Evolutionary conservation across 176 grass and related monocot species (phyloP).

Genomic region (Calamus simplicifolius): DNA sequence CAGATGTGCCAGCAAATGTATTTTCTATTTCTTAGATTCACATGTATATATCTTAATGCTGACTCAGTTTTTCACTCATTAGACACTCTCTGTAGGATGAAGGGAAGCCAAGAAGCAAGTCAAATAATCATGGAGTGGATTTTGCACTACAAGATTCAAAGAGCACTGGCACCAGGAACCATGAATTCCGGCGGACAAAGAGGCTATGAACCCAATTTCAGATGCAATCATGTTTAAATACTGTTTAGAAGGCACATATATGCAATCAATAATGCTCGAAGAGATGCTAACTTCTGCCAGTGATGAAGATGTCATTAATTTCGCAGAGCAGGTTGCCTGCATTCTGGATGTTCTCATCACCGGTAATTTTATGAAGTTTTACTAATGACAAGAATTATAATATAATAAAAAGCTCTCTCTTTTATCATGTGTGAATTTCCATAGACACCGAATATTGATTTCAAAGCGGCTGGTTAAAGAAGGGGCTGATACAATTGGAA

Average conservation of each 20-base stretch:
- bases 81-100: constrained; percentile 6
- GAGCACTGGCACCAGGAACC: constrained; percentile 48
- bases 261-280: constrained; percentile 54
- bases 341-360: constrained; percentile 91
- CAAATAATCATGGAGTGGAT: constrained; percentile 34
- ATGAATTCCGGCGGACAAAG: constrained; percentile 42
- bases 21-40: too few species aligned
- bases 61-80: too few species aligned
- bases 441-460: constrained; percentile 80
- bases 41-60: too few species aligned
- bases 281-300: constrained; percentile 32
- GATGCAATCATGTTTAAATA: constrained; percentile 77
- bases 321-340: constrained; percentile 63
- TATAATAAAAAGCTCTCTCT: too few species aligned
- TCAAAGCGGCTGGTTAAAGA: constrained; percentile 64
- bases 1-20: too few species aligned
- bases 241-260: constrained; percentile 60
- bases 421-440: too few species aligned
- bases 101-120: constrained; percentile 26
- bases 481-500: constrained; percentile 59
- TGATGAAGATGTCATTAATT: constrained; percentile 55
- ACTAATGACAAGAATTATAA: too few species aligned
- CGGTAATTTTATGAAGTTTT: constrained; percentile 26
- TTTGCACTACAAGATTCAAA: constrained; percentile 51
- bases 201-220: constrained; percentile 35